Evolutionary conservation across 768 basidiomycete genomes (phyloP).

Genomic region (Coprinopsis marcescibilis): DNA sequence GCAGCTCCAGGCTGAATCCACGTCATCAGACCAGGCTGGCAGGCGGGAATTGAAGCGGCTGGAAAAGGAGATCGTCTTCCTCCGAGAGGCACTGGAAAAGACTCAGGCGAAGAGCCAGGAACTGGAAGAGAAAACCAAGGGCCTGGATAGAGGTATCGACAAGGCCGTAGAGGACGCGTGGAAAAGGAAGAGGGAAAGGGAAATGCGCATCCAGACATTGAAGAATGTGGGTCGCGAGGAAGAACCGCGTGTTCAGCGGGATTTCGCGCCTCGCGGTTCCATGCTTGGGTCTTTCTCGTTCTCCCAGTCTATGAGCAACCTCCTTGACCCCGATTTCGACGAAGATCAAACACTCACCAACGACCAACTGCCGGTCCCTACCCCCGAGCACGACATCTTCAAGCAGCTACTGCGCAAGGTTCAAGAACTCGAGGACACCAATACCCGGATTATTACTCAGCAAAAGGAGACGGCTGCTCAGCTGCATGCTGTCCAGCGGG

Average conservation of each 20-base stretch:
- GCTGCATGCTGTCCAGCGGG: conserved; percentile 63
- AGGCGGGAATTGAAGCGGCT: conserved; percentile 63
- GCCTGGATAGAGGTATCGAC: conserved; percentile 35
- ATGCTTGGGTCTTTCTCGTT: conserved; percentile 22
- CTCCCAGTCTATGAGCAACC: neutral
- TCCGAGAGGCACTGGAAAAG: conserved; percentile 72
- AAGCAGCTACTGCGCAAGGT: conserved; percentile 70
- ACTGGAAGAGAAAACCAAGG: conserved; percentile 60
- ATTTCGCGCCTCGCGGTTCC: conserved; percentile 60
- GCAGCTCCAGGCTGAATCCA: conserved; percentile 66
- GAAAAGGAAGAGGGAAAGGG: conserved; percentile 45
- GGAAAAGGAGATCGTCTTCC: conserved; percentile 72
- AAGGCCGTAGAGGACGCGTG: conserved; percentile 37
- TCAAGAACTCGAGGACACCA: conserved; percentile 70
- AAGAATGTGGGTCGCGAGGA: conserved; percentile 33
- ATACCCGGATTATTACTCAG: conserved; percentile 57
- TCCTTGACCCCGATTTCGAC: conserved; percentile 11
- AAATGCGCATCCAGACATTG: conserved; percentile 49
- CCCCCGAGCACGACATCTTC: conserved; percentile 52
- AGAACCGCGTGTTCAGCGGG: conserved; percentile 30
- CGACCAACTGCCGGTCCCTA: neutral
- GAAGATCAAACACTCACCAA: conserved; percentile 7
- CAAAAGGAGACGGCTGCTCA: conserved; percentile 58
- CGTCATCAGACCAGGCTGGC: conserved; percentile 59
- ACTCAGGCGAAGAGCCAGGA: conserved; percentile 68